These are phyloP conservation scores for Drosera capensis DNA, from an alignment of 148 eudicot genomes.

Conservation along the genomic window DNA sequence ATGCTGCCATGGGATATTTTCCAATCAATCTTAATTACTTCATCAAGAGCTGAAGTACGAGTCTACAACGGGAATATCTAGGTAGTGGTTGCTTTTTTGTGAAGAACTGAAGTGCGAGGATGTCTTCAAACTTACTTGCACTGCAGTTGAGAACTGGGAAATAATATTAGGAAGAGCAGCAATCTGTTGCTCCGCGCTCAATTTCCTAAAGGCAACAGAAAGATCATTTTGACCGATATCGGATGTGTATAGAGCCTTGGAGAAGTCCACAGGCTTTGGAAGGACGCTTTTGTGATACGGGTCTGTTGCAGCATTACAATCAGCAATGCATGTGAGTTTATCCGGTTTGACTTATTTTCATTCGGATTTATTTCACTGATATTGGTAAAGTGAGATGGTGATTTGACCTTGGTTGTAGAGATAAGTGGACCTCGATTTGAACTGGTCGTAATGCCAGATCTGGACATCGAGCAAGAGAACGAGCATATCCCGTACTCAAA, in stretches of 20 bases:
- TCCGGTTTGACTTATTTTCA: background rate
- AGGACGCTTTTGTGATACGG: conserved; percentile 5
- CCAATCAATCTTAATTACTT: background rate
- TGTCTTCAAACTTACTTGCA: conserved; percentile 17
- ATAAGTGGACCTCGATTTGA: conserved; percentile 15
- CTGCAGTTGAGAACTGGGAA: conserved; percentile 11
- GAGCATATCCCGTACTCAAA: conserved; percentile 7
- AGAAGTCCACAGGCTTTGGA: conserved; percentile 26
- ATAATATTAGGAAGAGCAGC: conserved; percentile 14
- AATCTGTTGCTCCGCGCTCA: conserved; percentile 14
- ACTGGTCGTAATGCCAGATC: conserved; percentile 25
- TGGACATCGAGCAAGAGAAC: conserved; percentile 19
- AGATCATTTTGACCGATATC: conserved; percentile 41
- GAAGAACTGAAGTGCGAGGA: too few species aligned
- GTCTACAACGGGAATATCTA: too few species aligned
- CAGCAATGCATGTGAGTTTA: background rate
- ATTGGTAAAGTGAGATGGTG: background rate
- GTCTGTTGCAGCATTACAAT: background rate
- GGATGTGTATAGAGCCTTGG: conserved; percentile 37
- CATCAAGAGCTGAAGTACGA: conserved; percentile 3
- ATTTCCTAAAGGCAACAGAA: conserved; percentile 8
- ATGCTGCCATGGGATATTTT: conserved; percentile 11
- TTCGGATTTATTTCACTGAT: background rate
- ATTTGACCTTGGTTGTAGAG: conserved; percentile 12
- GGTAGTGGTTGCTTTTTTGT: too few species aligned